These are phyloP conservation scores for Quercus gilva DNA, from an alignment of 306 rosid species.

Conservation along the genomic window DNA sequence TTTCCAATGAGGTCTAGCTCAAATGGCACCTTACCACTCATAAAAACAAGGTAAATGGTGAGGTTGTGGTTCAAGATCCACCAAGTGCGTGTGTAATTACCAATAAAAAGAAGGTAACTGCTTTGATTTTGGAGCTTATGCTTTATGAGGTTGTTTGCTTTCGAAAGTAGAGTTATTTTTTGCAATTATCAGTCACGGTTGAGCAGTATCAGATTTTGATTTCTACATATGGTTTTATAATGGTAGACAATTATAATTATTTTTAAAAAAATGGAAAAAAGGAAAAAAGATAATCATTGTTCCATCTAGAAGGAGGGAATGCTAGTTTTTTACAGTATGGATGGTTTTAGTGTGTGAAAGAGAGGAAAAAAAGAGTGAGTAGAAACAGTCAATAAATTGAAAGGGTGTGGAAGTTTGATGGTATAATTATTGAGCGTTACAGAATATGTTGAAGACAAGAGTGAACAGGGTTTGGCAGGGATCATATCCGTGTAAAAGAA, in stretches of 20 bases:
- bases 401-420: constrained; percentile 4
- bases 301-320: no score
- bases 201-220: background rate
- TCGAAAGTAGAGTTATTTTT: background rate
- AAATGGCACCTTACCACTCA: no score
- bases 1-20: no score
- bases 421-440: background rate
- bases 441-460: background rate
- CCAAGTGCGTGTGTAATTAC: no score
- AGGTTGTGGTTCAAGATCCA: no score
- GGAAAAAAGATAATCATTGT: no score
- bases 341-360: no score
- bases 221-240: background rate
- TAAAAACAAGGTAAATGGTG: no score
- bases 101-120: background rate
- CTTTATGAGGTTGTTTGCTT: background rate
- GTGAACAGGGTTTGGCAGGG: background rate
- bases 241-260: background rate
- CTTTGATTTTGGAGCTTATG: background rate
- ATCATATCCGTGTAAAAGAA: background rate
- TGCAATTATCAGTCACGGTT: background rate
- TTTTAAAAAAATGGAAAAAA: no score
- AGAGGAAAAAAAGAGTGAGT: no score
- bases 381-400: no score
- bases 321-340: no score